Evolutionary conservation across 2,329 filamentous ascomycete genomes (phyloP), one percentile per base, ranked within the genome.

Genomic region (Pezicula radicicola): DNA sequence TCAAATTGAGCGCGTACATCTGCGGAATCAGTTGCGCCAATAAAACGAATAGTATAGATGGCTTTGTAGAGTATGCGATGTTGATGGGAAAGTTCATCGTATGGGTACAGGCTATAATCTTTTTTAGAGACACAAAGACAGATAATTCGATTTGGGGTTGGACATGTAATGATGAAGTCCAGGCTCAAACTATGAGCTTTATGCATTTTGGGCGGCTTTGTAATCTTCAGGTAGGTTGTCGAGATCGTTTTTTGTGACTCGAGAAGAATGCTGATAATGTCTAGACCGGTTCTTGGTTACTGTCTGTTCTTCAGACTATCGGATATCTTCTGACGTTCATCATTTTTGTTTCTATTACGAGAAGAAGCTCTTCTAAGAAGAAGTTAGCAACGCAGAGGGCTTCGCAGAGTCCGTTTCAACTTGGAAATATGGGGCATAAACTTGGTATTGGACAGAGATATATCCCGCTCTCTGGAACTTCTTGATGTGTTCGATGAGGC

Each of bases 151-250:
- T 60, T 3, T 62, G 60, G 60, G 58, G 56, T 7, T 62, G 57
- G 40, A 53, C 37, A 30, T 62, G 58, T 39, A 48, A 50, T 6
- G 56, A 59, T 50, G 43, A 46, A n/a, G 46, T 62, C 10, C 49
- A 58, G 30, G 49, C 43, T 2, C 36, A 60, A 35, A 56, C 58
- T 4, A 33, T 53, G 44, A 52, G 39, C 8, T 59, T 53, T 36
- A 7, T 59, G 12, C 36, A 60, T 53, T 62, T 60, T 52, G 58
- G 55, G n/a, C 51, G 50, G 30, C 37, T 62, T 42, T 62, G 60
- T 47, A 55, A 37, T 6, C 42, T 51, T 13, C 60, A 62, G 56
- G 60, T 60, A 42, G 37, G 53, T 50, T 9, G 37, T n/a, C n/a
- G n/a, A 8, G n/a, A 16, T 19, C 12, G 10, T 8, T 8, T 16